Evolutionary conservation across 139 green algal species (phyloP).

Genomic region (Volvox africanus): DNA sequence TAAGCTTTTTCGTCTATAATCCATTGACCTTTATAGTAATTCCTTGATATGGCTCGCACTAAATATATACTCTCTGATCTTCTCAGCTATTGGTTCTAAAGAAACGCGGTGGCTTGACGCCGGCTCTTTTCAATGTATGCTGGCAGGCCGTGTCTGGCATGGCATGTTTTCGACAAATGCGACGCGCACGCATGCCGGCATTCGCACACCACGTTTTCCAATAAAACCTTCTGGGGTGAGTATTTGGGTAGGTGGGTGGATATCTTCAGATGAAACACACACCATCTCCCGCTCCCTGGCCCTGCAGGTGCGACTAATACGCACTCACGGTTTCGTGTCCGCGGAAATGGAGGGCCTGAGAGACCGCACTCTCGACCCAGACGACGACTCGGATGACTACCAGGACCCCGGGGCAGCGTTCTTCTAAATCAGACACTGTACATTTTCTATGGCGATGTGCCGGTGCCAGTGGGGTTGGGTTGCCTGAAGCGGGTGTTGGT

Average conservation of each 20-base stretch:
- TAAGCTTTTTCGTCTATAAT: too few relatives aligned
- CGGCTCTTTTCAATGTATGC: too few relatives aligned
- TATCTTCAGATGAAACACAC: too few relatives aligned
- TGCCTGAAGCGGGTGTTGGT: too few relatives aligned
- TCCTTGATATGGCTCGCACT: neutral
- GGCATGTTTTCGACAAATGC: neutral
- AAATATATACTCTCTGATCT: too few relatives aligned
- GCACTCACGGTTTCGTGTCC: slow-evolving; percentile 55
- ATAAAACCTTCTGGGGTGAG: too few relatives aligned
- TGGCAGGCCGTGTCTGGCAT: neutral
- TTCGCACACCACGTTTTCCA: neutral
- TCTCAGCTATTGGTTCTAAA: too few relatives aligned
- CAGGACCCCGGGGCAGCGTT: slow-evolving; percentile 20
- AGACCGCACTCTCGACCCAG: neutral
- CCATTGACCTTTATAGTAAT: too few relatives aligned
- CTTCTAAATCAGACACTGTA: neutral
- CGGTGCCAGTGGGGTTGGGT: too few relatives aligned
- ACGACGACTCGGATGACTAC: slow-evolving; percentile 17
- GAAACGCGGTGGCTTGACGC: too few relatives aligned
- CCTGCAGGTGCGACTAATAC: slow-evolving; percentile 49
- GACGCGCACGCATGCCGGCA: neutral
- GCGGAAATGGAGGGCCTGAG: slow-evolving; percentile 17
- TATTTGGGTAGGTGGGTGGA: too few relatives aligned
- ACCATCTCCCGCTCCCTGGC: neutral
- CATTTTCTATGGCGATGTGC: too few relatives aligned